Base-by-base conservation (phyloP, 2,329 filamentous ascomycete species). In the Achaetomium macrosporum region DNA sequence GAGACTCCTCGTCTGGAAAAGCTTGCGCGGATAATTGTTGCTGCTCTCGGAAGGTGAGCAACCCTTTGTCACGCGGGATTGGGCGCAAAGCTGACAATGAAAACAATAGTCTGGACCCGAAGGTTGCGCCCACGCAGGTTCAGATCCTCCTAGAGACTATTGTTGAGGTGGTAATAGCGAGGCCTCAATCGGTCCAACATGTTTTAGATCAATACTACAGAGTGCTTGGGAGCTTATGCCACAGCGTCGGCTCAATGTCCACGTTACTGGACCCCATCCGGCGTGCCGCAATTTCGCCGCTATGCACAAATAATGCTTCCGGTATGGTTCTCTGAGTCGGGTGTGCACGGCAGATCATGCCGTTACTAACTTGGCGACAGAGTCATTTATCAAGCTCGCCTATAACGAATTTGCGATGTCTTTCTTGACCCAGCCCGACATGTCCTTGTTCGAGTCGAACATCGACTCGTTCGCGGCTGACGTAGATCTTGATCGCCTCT, bases 391-490 rank as follows among this genome's bases (percentile, higher is more conserved):
- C n/a, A 33, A 52, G n/a, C 50, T 39, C 2, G 66, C 67, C 0
- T 74, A 74, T 36, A 51, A 55, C 19, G 66, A 68, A 4, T 66
- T 76, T 47, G 69, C 68, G 2, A 61, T 65, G n/a, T 60, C 61
- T 4, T 76, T 76, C 52, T 54, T 77, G 10, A 63, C 69, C 1
- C 62, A 62, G 13, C 59, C 62, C 12, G 62, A 71, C 13, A 50
- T 81, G 2, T 39, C 50, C 1, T 61, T 74, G 7, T 68, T 81
- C 35, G 71, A 78, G 56, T 57, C 63, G 12, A 69, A 73, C 15
- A 65, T 73, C 5, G 53, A 52, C 15, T 45, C 40, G 0, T 67
- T 79, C 15, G 68, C 71, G 8, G 55, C 62, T 2, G 53, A 59
- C 17, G 61, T 82, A 30, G 63, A 75, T 30, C 59, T 72, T 4